Percentiles rank a stretch among this genome's conserved stretches.
Conservation (phyloP, 139 green algal species). For the Ettlia oleoabundans region DNA sequence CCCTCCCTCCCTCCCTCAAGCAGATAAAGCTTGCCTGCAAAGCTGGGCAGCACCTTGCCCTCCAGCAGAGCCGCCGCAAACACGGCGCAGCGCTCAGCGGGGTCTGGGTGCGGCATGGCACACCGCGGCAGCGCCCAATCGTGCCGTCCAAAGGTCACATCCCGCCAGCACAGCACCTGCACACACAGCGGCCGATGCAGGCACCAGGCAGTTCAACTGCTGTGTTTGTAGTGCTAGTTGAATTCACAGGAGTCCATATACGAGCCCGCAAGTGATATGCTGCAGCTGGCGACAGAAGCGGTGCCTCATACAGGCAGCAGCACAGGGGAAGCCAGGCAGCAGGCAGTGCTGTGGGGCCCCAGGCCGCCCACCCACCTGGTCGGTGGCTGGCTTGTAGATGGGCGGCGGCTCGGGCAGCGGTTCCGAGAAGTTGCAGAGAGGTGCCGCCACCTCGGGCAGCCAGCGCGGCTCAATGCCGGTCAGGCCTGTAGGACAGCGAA, state of each 20-base stretch:
- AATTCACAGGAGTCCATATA: no score
- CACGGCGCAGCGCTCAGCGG: constrained; percentile 47
- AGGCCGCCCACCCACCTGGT: constrained; percentile 59
- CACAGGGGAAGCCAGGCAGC: no score
- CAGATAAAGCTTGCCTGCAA: background rate
- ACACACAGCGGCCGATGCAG: background rate
- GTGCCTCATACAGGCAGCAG: no score
- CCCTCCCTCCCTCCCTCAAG: no score
- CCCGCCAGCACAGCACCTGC: constrained; percentile 71
- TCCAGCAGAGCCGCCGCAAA: constrained; percentile 89
- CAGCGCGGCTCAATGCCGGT: constrained; percentile 70
- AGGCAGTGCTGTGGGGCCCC: no score
- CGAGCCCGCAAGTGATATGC: no score
- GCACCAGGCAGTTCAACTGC: no score
- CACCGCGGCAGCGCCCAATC: constrained; percentile 83
- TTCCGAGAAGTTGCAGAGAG: constrained; percentile 63
- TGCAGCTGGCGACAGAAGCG: no score
- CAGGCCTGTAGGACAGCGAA: no score
- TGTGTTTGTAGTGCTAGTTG: no score
- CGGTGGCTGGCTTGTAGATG: constrained; percentile 56
- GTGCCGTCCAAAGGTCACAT: constrained; percentile 77
- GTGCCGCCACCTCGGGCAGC: constrained; percentile 61
- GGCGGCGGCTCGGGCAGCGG: constrained; percentile 68
- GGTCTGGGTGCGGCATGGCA: constrained; percentile 51
- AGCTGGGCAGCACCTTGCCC: constrained; percentile 67